Evolutionary conservation across 495 filamentous ascomycete genomes (phyloP).

Genomic region (Trichoderma gamsii): DNA sequence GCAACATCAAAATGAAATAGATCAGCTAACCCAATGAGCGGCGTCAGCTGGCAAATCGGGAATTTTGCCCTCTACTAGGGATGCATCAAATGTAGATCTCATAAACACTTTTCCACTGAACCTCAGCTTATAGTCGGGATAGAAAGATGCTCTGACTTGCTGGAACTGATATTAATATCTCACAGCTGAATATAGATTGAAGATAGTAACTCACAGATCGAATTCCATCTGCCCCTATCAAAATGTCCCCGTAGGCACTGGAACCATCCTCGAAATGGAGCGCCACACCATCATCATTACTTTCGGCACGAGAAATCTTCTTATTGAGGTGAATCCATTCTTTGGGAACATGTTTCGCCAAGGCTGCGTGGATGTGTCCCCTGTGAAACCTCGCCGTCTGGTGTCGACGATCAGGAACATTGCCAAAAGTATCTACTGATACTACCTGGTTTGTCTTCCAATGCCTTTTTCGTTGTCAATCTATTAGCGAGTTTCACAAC

Average conservation of each 20-base stretch:
- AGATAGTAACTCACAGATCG: not conserved
- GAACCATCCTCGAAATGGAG: not conserved
- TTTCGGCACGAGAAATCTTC: not conserved
- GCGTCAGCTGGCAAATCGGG: slow-evolving; percentile 1
- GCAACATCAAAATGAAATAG: not conserved
- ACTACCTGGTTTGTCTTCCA: slow-evolving; percentile 7
- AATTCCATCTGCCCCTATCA: slow-evolving; percentile 5
- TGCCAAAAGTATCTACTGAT: not conserved
- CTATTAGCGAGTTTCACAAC: not conserved
- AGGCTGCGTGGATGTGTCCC: not conserved
- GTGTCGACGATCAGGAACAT: not conserved
- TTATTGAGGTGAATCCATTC: not conserved
- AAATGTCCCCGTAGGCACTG: not conserved
- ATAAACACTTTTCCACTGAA: not conserved
- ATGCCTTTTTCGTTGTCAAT: not conserved
- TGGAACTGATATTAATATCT: not conserved
- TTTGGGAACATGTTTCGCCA: not conserved
- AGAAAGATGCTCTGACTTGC: not conserved
- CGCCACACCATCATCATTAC: not conserved
- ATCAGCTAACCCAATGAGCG: not conserved
- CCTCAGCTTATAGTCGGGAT: not conserved
- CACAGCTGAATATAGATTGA: not conserved
- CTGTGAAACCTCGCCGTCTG: not conserved
- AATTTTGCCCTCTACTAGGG: slow-evolving; percentile 4
- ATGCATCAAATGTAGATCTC: slow-evolving; percentile 5